These are phyloP conservation scores for Mesembryanthemum crystallinum DNA, from an alignment of 148 eudicot species.

Conservation along the genomic window DNA sequence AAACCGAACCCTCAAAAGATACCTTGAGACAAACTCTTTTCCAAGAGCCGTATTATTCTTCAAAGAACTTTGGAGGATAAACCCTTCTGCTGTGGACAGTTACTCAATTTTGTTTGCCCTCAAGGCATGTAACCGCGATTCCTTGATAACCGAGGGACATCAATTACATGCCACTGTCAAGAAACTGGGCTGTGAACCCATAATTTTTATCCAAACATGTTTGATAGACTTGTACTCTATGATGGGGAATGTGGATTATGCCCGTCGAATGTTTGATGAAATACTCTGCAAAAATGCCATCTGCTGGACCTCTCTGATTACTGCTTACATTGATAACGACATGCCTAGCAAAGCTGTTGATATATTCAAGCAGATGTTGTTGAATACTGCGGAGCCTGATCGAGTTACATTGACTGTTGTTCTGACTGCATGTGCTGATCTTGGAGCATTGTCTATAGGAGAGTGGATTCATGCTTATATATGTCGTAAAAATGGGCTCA, in stretches of 20 bases:
- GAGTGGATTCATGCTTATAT: constrained; percentile 38
- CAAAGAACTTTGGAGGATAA: constrained; percentile 32
- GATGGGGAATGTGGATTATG: constrained; percentile 31
- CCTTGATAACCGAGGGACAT: constrained; percentile 26
- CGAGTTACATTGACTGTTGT: constrained; percentile 38
- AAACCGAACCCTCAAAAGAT: constrained; percentile 38
- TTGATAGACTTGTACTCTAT: constrained; percentile 34
- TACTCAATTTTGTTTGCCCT: constrained; percentile 37
- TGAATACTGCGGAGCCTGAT: constrained; percentile 37
- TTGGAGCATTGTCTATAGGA: constrained; percentile 43
- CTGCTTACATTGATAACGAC: constrained; percentile 34
- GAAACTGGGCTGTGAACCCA: constrained; percentile 34
- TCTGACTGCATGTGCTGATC: constrained; percentile 43
- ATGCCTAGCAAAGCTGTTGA: constrained; percentile 32
- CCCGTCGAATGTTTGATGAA: constrained; percentile 41
- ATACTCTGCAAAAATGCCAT: constrained; percentile 37
- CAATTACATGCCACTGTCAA: constrained; percentile 32
- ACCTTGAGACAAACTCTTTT: constrained; percentile 30
- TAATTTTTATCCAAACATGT: constrained; percentile 35
- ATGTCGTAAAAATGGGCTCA: constrained; percentile 12
- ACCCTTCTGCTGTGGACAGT: constrained; percentile 39
- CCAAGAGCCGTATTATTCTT: constrained; percentile 31
- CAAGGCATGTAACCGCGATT: constrained; percentile 37
- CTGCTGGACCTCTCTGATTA: constrained; percentile 45
- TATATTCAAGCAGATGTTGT: constrained; percentile 38